These are phyloP conservation scores for Sporothrix variecibatus DNA, from an alignment of 2,329 filamentous ascomycete species.

Conservation along the genomic window DNA sequence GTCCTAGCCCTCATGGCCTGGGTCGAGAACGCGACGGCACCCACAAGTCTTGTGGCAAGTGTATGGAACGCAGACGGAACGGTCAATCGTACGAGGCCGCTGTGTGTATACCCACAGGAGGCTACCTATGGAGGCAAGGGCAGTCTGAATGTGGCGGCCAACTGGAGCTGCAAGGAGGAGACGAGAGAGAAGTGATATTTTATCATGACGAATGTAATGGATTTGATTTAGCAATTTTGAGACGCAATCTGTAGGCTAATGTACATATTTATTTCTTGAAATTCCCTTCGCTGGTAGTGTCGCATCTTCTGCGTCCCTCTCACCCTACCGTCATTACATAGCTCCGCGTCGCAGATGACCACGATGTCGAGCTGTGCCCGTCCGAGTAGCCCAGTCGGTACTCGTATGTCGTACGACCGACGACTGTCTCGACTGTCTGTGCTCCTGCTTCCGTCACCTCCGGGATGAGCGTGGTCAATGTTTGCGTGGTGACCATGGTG, in stretches of 20 bases:
- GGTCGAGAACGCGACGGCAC: conserved; percentile 32
- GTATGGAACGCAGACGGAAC: conserved; percentile 34
- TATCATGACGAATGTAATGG: background rate
- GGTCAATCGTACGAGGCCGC: conserved; percentile 43
- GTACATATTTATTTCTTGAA: background rate
- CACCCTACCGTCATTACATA: conserved; percentile 6
- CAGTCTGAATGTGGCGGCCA: conserved; percentile 36
- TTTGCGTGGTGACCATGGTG: conserved; percentile 22
- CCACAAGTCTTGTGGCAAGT: conserved; percentile 32
- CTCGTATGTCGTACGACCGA: conserved; percentile 23
- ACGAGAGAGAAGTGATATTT: background rate
- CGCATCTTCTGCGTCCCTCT: background rate
- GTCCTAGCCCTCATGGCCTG: conserved; percentile 39
- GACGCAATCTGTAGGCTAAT: background rate
- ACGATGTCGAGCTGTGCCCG: conserved; percentile 27
- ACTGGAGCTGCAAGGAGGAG: conserved; percentile 37
- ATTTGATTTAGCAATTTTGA: background rate
- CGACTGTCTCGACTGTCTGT: conserved; percentile 20
- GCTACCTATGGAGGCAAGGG: conserved; percentile 38
- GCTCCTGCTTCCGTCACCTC: background rate
- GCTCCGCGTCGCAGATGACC: conserved; percentile 22
- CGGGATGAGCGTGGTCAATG: conserved; percentile 14
- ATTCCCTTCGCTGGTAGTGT: background rate
- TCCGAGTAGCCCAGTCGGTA: conserved; percentile 25
- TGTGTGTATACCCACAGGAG: conserved; percentile 43